These are phyloP conservation scores for Backusella macrospora DNA, from an alignment of 192 early-diverging fungal genomes.

Conservation along the genomic window DNA sequence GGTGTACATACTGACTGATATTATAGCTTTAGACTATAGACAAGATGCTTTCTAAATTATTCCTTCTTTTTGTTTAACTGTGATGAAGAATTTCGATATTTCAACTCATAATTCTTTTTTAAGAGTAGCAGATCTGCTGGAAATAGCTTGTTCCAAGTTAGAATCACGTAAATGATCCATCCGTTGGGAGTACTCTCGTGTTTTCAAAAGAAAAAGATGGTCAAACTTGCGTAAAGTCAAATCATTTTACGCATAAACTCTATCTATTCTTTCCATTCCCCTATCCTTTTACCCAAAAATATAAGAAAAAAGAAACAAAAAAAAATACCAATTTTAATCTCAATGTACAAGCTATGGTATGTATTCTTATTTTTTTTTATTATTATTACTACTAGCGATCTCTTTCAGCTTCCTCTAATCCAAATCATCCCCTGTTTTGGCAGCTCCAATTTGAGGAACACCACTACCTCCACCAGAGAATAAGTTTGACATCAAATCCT, in stretches of 20 bases:
- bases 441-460: constrained; percentile 9
- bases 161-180: too few relatives aligned
- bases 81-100: too few relatives aligned
- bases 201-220: too few relatives aligned
- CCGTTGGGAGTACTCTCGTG: too few relatives aligned
- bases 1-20: too few relatives aligned
- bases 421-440: constrained; percentile 1
- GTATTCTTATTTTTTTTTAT: not conserved
- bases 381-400: not conserved
- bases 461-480: constrained; percentile 39
- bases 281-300: not conserved
- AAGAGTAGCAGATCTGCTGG: too few relatives aligned
- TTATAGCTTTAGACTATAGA: too few relatives aligned
- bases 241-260: not conserved
- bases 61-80: too few relatives aligned
- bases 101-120: too few relatives aligned
- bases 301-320: not conserved
- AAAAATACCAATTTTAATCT: not conserved
- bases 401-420: not conserved
- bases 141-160: too few relatives aligned
- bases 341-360: not conserved
- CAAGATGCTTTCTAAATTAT: too few relatives aligned
- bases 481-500: constrained; percentile 56
- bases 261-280: not conserved
- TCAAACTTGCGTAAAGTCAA: too few relatives aligned